Percentiles rank a stretch among this genome's conserved stretches.
These are phyloP conservation scores for Trichoderma lentiforme DNA, from an alignment of 2,329 filamentous ascomycete species.

Conservation along the genomic window DNA sequence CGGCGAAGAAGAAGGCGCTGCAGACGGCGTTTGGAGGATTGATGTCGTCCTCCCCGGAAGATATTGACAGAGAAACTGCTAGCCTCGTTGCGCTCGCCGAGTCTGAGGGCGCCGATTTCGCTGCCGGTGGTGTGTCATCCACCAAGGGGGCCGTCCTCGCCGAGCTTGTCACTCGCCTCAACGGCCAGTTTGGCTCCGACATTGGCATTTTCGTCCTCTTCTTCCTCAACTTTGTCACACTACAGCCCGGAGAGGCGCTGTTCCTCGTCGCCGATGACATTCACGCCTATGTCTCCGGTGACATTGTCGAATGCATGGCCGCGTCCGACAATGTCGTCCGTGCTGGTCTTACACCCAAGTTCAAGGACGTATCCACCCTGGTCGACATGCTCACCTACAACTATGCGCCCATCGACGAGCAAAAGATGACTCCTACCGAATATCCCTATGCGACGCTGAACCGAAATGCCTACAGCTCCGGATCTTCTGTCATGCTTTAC, in stretches of 20 bases:
- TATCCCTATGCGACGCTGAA: conserved; percentile 87
- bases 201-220: conserved; percentile 94
- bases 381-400: conserved; percentile 92
- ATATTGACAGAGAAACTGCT: conserved; percentile 53
- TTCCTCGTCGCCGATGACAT: conserved; percentile 97
- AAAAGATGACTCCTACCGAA: conserved; percentile 84
- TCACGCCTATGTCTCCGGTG: conserved; percentile 87
- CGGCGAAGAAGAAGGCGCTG: conserved; percentile 73
- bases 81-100: conserved; percentile 70
- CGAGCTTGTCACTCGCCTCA: conserved; percentile 71
- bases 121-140: conserved; percentile 65
- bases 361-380: conserved; percentile 90
- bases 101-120: conserved; percentile 68
- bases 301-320: conserved; percentile 99
- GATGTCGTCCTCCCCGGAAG: conserved; percentile 71
- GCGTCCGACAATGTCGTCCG: conserved; percentile 98
- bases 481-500: conserved; percentile 71
- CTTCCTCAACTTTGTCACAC: conserved; percentile 92
- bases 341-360: conserved; percentile 96
- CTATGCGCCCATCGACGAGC: conserved; percentile 89
- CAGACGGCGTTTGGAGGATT: conserved; percentile 72
- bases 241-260: conserved; percentile 87
- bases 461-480: conserved; percentile 73
- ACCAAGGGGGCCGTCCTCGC: conserved; percentile 68
- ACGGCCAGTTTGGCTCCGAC: conserved; percentile 82